phyloP scores from a whole-genome alignment of 306 rosid species.

The Inga leiocalycina region DNA sequence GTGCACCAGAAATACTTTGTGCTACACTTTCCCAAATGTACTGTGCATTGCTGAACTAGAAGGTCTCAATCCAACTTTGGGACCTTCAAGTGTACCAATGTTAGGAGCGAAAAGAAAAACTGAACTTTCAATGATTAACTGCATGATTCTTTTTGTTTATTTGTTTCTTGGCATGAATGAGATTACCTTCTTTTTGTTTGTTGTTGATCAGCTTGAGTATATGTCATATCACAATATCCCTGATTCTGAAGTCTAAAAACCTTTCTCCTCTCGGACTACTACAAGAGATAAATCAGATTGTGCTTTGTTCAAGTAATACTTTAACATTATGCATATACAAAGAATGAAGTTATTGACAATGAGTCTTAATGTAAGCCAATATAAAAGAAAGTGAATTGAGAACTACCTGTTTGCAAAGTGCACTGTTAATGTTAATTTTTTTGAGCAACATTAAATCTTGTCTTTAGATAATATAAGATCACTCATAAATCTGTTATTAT shows the following conservation, averaged over 20 bases:
- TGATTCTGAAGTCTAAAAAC: neutral
- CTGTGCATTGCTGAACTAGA: neutral
- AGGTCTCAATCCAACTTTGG: neutral
- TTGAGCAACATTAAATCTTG: neutral
- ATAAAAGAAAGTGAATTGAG: neutral
- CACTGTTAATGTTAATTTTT: neutral
- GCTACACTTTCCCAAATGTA: neutral
- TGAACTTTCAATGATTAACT: neutral
- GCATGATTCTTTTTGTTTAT: constrained; percentile 6
- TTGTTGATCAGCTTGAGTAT: neutral
- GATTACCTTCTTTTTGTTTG: constrained; percentile 12
- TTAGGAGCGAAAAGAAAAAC: neutral
- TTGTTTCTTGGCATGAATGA: constrained; percentile 14
- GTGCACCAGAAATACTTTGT: neutral
- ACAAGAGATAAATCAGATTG: constrained; percentile 2
- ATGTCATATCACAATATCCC: neutral
- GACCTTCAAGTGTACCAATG: neutral
- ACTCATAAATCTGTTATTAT: constrained; percentile 19
- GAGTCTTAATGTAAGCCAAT: neutral
- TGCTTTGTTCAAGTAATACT: neutral
- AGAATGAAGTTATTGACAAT: neutral
- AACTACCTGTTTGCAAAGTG: constrained; percentile 11
- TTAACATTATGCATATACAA: constrained; percentile 6
- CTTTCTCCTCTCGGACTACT: neutral
- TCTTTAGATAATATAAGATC: neutral